Percentiles rank a stretch among this genome's conserved stretches.
Evolutionary conservation across 495 filamentous ascomycete species (phyloP).

Genomic region (Letharia lupina): DNA sequence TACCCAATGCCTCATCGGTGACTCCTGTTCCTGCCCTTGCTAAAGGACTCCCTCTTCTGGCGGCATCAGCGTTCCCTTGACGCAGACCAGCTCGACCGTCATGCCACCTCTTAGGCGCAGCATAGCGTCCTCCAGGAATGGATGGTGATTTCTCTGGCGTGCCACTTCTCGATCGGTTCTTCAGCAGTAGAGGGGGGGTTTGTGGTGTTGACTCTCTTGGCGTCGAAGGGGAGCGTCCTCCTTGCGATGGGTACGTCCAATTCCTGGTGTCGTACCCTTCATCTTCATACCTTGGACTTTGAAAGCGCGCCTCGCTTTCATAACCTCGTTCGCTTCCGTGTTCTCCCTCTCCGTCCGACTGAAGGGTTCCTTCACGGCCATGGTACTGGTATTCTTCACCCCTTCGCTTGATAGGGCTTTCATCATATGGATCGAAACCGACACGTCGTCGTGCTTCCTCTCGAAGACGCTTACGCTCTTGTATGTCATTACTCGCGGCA

Average conservation of each 20-base stretch:
- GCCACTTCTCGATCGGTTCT: slow-evolving; percentile 32
- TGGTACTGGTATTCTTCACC: slow-evolving; percentile 54
- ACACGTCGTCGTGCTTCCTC: slow-evolving; percentile 64
- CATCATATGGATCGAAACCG: slow-evolving; percentile 85
- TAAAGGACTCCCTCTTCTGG: slow-evolving; percentile 24
- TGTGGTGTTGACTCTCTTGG: slow-evolving; percentile 13
- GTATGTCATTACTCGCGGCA: slow-evolving; percentile 61
- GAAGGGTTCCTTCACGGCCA: slow-evolving; percentile 15
- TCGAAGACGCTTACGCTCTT: slow-evolving; percentile 61
- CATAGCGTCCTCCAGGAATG: slow-evolving; percentile 1
- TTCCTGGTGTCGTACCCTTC: slow-evolving; percentile 21
- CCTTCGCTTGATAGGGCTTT: slow-evolving; percentile 56
- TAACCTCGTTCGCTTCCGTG: slow-evolving; percentile 7
- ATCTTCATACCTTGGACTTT: slow-evolving; percentile 17
- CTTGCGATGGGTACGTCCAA: slow-evolving; percentile 7
- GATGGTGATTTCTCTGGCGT: slow-evolving; percentile 27
- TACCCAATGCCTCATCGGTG: slow-evolving; percentile 28
- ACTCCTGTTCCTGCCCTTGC: slow-evolving; percentile 18
- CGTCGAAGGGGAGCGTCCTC: not conserved
- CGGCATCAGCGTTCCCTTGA: not conserved
- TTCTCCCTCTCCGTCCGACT: not conserved
- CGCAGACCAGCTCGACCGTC: slow-evolving; percentile 6
- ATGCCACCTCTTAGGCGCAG: slow-evolving; percentile 11
- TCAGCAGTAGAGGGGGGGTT: slow-evolving; percentile 13
- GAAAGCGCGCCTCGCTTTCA: not conserved